Percentiles rank a stretch among this genome's conserved stretches.
phyloP scores from a whole-genome alignment of 257 asterid genomes.

The Solanum peruvianum region DNA sequence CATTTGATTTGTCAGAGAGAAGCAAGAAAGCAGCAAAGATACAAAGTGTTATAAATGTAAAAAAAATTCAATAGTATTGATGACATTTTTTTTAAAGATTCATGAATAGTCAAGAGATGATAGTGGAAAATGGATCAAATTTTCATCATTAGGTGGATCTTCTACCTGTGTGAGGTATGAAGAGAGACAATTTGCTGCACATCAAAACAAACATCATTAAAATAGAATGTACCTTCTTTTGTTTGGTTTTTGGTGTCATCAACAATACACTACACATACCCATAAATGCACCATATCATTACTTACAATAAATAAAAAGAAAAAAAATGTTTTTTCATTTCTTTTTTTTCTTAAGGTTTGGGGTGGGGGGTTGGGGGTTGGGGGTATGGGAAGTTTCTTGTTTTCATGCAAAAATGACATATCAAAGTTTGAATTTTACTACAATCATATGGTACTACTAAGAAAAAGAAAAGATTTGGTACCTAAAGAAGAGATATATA shows the following conservation, averaged over 20 bases:
- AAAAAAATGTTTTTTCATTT: background rate
- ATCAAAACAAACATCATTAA: slow-evolving; percentile 3
- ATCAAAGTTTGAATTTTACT: background rate
- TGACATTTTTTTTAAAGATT: background rate
- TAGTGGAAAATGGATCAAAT: background rate
- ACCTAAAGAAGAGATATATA: background rate
- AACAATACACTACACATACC: slow-evolving; percentile 6
- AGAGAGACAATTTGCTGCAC: background rate
- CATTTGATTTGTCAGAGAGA: background rate
- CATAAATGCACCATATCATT: slow-evolving; percentile 20
- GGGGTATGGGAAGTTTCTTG: slow-evolving; percentile 8
- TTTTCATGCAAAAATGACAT: slow-evolving; percentile 8
- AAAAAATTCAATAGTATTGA: background rate
- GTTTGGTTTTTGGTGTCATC: slow-evolving; percentile 4
- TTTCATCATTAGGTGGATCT: slow-evolving; percentile 1
- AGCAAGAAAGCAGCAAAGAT: background rate
- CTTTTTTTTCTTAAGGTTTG: background rate
- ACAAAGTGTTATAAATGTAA: background rate
- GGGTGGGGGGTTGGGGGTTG: too few relatives aligned
- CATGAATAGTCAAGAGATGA: slow-evolving; percentile 3
- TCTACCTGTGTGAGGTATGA: background rate
- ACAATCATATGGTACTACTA: background rate
- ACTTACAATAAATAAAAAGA: background rate
- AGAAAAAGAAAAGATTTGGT: background rate
- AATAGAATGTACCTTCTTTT: slow-evolving; percentile 1